These are phyloP conservation scores for Ambrosiella cleistominuta DNA, from an alignment of 2,329 filamentous ascomycete genomes.

Conservation along the genomic window DNA sequence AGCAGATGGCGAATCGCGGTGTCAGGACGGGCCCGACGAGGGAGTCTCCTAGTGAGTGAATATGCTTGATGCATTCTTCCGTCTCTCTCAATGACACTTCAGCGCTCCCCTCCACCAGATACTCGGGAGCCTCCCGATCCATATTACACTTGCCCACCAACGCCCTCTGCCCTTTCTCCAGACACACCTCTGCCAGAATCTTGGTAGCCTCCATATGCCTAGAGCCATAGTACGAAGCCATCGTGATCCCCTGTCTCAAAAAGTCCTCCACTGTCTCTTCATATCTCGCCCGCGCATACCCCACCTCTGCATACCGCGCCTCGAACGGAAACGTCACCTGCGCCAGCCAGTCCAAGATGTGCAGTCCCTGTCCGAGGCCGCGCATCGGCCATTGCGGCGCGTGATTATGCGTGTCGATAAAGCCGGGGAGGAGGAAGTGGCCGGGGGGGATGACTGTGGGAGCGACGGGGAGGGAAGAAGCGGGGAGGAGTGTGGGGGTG, in stretches of 20 bases:
- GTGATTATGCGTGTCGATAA: slow-evolving; percentile 52
- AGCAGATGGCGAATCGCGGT: slow-evolving; percentile 44
- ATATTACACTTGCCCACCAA: slow-evolving; percentile 47
- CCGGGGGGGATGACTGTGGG: slow-evolving; percentile 21
- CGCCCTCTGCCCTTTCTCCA: slow-evolving; percentile 36
- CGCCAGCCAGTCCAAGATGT: slow-evolving; percentile 45
- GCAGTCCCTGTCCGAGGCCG: slow-evolving; percentile 31
- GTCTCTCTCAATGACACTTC: slow-evolving; percentile 33
- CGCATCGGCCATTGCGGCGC: slow-evolving; percentile 39
- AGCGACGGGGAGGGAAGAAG: not conserved
- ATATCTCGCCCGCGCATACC: slow-evolving; percentile 36
- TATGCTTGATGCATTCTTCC: slow-evolving; percentile 29
- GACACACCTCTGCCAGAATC: slow-evolving; percentile 36
- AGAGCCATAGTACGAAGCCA: slow-evolving; percentile 42
- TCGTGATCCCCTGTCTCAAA: slow-evolving; percentile 44
- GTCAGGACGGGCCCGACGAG: slow-evolving; percentile 36
- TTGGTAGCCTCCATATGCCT: slow-evolving; percentile 38
- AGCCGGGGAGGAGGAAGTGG: slow-evolving; percentile 40
- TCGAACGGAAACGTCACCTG: slow-evolving; percentile 48
- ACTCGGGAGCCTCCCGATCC: slow-evolving; percentile 37
- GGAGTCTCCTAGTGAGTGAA: slow-evolving; percentile 21
- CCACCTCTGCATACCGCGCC: slow-evolving; percentile 36
- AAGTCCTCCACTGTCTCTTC: slow-evolving; percentile 35
- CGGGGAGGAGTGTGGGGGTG: not conserved
- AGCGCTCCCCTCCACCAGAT: slow-evolving; percentile 30